A percentile compares a stretch with the other conserved stretches of the same genome.
These are phyloP conservation scores for Mortierella polycephala DNA, from an alignment of 371 early-diverging fungal genomes.

Conservation along the genomic window DNA sequence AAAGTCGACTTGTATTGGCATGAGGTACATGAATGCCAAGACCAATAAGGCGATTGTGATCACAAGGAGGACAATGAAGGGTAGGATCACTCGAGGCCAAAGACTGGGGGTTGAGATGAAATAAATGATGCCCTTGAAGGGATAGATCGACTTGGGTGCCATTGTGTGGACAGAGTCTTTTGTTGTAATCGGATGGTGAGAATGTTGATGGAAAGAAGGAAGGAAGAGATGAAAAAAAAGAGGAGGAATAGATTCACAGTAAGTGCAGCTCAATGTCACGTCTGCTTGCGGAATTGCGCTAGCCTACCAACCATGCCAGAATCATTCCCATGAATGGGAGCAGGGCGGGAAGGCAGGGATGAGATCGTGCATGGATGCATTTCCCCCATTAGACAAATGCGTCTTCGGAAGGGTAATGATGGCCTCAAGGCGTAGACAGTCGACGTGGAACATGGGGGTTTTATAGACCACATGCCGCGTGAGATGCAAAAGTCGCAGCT, in stretches of 20 bases:
- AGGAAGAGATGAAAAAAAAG: neutral
- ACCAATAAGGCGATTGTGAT: conserved; percentile 32
- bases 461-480: no score
- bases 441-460: no score
- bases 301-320: no score
- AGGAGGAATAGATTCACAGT: neutral
- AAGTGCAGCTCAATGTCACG: no score
- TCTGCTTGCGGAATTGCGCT: no score
- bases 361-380: no score
- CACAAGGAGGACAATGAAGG: conserved; percentile 40
- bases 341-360: no score
- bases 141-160: conserved; percentile 34
- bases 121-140: conserved; percentile 44
- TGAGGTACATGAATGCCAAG: conserved; percentile 45
- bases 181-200: neutral
- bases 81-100: conserved; percentile 51
- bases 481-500: no score
- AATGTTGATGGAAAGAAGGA: neutral
- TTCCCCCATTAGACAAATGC: no score
- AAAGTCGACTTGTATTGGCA: conserved; percentile 34
- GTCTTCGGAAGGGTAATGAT: no score
- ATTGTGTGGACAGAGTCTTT: neutral
- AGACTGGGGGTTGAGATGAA: conserved; percentile 42
- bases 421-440: no score
- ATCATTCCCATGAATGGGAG: no score